These are phyloP conservation scores for Scedosporium minutisporum DNA, from an alignment of 2,329 filamentous ascomycete genomes.

Conservation along the genomic window DNA sequence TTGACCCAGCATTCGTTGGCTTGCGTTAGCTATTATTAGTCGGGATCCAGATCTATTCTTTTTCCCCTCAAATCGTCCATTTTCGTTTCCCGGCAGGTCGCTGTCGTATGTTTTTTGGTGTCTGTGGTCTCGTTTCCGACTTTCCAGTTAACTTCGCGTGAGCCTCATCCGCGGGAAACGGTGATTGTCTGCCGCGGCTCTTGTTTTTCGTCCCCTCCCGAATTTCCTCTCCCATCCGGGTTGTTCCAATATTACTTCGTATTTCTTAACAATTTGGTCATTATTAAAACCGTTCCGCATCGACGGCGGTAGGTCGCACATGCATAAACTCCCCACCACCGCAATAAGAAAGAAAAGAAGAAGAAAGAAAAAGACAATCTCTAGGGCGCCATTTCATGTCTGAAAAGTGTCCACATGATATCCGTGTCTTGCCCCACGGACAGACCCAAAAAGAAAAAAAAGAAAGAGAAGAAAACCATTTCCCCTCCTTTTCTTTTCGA, in stretches of 20 bases:
- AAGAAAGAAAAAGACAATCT: too few species aligned
- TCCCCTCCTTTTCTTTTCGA: not conserved
- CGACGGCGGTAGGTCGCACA: too few species aligned
- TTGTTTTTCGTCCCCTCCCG: not conserved
- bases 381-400: too few species aligned
- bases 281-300: not conserved
- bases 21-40: not conserved
- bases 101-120: not conserved
- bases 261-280: not conserved
- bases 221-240: not conserved
- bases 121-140: not conserved
- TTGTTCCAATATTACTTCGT: not conserved
- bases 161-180: not conserved
- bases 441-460: constrained; percentile 3
- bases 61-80: not conserved
- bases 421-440: not conserved
- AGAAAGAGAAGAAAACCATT: not conserved
- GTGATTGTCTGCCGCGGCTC: not conserved
- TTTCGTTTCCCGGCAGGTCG: not conserved
- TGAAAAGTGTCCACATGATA: too few species aligned
- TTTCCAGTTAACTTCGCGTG: not conserved
- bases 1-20: not conserved
- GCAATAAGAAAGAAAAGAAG: not conserved
- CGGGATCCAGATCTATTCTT: not conserved
- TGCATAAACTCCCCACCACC: too few species aligned